Evolutionary conservation across 2,329 filamentous ascomycete genomes (phyloP), one percentile per base, ranked within the genome.

Genomic region (Kalmusia sp.): DNA sequence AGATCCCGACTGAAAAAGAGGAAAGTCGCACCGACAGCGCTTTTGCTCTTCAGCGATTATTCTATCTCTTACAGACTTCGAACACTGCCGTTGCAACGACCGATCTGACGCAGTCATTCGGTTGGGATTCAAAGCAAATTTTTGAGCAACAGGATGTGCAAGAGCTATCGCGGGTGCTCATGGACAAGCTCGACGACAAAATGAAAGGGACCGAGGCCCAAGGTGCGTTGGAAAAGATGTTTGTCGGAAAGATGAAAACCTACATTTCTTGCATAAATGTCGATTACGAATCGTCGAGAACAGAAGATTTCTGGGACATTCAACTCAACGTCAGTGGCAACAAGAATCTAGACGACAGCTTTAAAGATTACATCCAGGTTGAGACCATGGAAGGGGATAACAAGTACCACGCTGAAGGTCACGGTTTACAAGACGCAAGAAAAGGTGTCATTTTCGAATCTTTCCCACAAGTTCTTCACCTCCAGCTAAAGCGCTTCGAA

Each of bases 71-170:
- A 17, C 95, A 99, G 73, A 96, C 92, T 11, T 93, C 89, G 33
- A 87, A 88, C 46, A 79, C 82, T 30, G 91, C 96, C 1, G 93
- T 99, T 2, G 86, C 91, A 33, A 99, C 95, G 1, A 92, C 89
- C 46, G 95, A 99, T 70, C 84, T 99, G 33, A 99, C 95, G 6
- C 91, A 92, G 62, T 98, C 95, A 0, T 99, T 99, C 73, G 95
- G 95, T 21, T 99, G 95, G 95, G 93, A 99, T 68, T 96, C 93
- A 2, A 87, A 92, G 60, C 93, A 99, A 70, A 96, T 98, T 48
- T 99, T 99, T 65, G 93, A 98, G 77, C 95, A 99, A 73, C 95
- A 99, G 75, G 95, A 99, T 76, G 95, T 99, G 7, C 95, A 99
- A 73, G 95, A 99, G 73, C 81, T 99, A 28, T 98, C 93, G 28